Conservation (phyloP, 2,329 filamentous ascomycete genomes). For the Triangularia verruculosa region DNA sequence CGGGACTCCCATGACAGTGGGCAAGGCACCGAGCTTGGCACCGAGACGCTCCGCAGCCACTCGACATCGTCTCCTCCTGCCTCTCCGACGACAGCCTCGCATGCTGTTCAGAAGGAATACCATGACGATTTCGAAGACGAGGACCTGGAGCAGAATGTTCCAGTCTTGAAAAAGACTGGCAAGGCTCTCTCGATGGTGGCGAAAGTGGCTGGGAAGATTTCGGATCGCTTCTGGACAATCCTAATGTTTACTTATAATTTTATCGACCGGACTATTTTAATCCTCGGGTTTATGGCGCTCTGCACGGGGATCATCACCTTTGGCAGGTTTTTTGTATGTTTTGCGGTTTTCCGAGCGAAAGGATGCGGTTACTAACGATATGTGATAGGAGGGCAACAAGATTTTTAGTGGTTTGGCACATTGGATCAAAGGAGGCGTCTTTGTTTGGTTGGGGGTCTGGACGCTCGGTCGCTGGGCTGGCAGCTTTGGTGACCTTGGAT, state of each 20-base stretch:
- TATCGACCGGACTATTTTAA: constrained; percentile 73
- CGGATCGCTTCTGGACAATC: constrained; percentile 53
- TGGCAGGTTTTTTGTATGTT: constrained; percentile 78
- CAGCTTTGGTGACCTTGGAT: constrained; percentile 84
- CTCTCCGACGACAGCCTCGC: constrained; percentile 39
- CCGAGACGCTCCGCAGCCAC: constrained; percentile 63
- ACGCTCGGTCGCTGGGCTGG: constrained; percentile 88
- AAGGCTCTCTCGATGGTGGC: constrained; percentile 51
- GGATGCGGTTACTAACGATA: constrained; percentile 15
- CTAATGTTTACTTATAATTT: constrained; percentile 61
- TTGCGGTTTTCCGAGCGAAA: background rate
- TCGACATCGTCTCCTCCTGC: constrained; percentile 60
- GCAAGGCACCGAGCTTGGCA: constrained; percentile 69
- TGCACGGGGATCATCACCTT: constrained; percentile 72
- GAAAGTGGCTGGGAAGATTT: constrained; percentile 54
- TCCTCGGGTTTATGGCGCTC: constrained; percentile 72
- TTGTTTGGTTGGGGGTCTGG: constrained; percentile 88
- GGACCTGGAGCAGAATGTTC: constrained; percentile 44
- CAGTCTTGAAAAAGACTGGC: constrained; percentile 41
- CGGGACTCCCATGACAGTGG: constrained; percentile 70
- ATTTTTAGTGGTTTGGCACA: constrained; percentile 88
- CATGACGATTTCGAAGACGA: constrained; percentile 46
- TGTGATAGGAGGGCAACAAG: constrained; percentile 57
- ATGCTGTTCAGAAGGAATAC: constrained; percentile 45
- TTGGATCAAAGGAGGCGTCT: constrained; percentile 91